A percentile compares a stretch with the other conserved stretches of the same genome.
Evolutionary conservation across 192 early-diverging fungal genomes (phyloP).

Genomic region (Coemansia sp.): DNA sequence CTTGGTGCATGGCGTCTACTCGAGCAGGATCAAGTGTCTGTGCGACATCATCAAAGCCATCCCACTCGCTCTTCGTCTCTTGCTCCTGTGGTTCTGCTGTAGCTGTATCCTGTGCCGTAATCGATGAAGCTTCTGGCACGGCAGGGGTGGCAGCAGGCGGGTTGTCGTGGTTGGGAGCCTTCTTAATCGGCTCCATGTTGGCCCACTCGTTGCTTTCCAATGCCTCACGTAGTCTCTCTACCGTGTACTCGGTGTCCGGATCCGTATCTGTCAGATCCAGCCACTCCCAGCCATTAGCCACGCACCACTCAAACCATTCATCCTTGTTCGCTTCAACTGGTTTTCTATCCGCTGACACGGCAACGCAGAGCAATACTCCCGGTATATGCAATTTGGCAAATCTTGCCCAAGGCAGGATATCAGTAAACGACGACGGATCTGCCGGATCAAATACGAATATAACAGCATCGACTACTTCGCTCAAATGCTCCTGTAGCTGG

Average conservation of each 20-base stretch:
- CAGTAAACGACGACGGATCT: slow-evolving; percentile 27
- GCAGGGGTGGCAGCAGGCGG: background rate
- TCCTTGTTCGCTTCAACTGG: slow-evolving; percentile 12
- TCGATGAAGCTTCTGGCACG: background rate
- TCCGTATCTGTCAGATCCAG: slow-evolving; percentile 49
- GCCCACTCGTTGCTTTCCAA: slow-evolving; percentile 48
- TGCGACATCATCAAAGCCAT: slow-evolving; percentile 29
- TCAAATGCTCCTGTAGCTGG: slow-evolving; percentile 35
- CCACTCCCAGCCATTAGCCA: slow-evolving; percentile 50
- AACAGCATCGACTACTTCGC: slow-evolving; percentile 46
- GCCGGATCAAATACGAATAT: slow-evolving; percentile 40
- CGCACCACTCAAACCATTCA: slow-evolving; percentile 42
- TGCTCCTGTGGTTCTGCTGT: background rate
- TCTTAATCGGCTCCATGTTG: slow-evolving; percentile 18
- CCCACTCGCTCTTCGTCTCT: slow-evolving; percentile 37
- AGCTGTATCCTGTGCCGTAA: background rate
- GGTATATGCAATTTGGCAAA: slow-evolving; percentile 26
- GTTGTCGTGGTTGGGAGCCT: background rate
- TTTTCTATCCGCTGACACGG: background rate
- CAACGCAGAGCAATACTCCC: slow-evolving; percentile 38
- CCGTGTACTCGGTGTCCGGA: slow-evolving; percentile 40
- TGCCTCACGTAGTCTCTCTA: slow-evolving; percentile 37
- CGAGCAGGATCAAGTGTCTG: slow-evolving; percentile 15
- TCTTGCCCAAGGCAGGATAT: slow-evolving; percentile 49
- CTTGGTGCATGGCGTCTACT: slow-evolving; percentile 20